Conservation (phyloP, 2,329 filamentous ascomycete genomes). For the Fragosphaeria purpurea region DNA sequence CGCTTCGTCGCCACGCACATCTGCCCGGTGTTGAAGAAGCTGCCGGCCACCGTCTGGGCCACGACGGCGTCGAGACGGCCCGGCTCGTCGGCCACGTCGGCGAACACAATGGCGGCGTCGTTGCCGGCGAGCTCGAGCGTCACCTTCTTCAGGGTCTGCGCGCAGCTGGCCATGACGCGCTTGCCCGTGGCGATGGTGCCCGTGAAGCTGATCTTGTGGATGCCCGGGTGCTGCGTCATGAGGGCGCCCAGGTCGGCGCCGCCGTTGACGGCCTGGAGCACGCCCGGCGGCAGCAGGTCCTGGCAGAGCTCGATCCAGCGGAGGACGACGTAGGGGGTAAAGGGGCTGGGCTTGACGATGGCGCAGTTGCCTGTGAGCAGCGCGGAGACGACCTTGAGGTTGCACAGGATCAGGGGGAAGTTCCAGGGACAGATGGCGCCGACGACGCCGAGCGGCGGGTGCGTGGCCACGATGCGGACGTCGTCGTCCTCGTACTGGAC, state of each 20-base stretch:
- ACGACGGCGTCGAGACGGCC: constrained; percentile 25
- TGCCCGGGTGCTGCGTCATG: constrained; percentile 43
- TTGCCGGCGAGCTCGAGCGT: constrained; percentile 37
- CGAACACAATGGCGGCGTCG: constrained; percentile 35
- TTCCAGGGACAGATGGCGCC: constrained; percentile 54
- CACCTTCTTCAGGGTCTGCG: constrained; percentile 29
- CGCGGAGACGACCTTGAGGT: constrained; percentile 36
- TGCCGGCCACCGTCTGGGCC: constrained; percentile 33
- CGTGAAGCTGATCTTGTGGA: constrained; percentile 50
- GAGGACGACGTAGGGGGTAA: constrained; percentile 41
- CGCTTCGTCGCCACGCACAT: constrained; percentile 43
- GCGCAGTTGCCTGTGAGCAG: constrained; percentile 44
- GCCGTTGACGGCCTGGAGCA: constrained; percentile 45
- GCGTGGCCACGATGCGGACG: constrained; percentile 30
- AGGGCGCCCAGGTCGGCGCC: constrained; percentile 42
- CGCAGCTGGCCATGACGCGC: constrained; percentile 21
- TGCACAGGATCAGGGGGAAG: constrained; percentile 37
- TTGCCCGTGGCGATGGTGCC: constrained; percentile 40
- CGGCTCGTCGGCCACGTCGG: constrained; percentile 28
- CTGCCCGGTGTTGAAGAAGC: constrained; percentile 50
- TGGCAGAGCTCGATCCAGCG: constrained; percentile 42
- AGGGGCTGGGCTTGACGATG: constrained; percentile 49
- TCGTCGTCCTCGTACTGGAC: constrained; percentile 36
- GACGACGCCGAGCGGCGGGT: constrained; percentile 37
- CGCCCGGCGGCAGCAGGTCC: constrained; percentile 41